Evolutionary conservation across 1,284 basidiomycete genomes (phyloP), one percentile per base, ranked within the genome.

Genomic region (Cryptococcus sp.): DNA sequence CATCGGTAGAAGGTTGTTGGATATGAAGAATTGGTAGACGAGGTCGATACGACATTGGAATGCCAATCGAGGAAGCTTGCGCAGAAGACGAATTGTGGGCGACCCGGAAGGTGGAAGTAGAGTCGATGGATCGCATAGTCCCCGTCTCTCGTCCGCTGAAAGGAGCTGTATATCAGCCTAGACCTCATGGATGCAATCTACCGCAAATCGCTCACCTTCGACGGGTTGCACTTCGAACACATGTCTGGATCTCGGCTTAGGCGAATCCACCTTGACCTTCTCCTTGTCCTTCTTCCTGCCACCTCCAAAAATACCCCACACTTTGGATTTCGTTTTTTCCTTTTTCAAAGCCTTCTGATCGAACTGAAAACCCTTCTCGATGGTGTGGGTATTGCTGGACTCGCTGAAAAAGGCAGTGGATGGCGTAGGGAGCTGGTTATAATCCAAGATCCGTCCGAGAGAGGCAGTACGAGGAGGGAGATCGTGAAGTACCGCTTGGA

Each of bases 251-350:
- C 38, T 43, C 19, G 31, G 23, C 39, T 43, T 35, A 19, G 47
- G 25, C 18, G 10, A 18, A 4, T 28, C 21, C 36, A 31, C 21
- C 39, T 40, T 47, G 10, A 48, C 39, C 50, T 62, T 61, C 53
- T 57, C 61, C 47, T 58, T 59, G 50, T 55, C 61, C 47, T 58
- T 60, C 35, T 47, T 51, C n/a, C n/a, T n/a, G n/a, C n/a, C n/a
- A n/a, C 59, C 54, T 2, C 56, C 57, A 26, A 70, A 52, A 9
- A 68, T 52, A 6, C 62, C 57, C 68, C 68, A 70, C 7, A 70
- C 60, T 38, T 50, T 59, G 11, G 62, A 63, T 28, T 58, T 65
- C 9, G 68, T 66, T 54, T 59, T 67, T 25, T 67, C 65, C 45
- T 52, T 57, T 45, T 56, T 60, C 16, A 64, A 46, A 4, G 53